These are phyloP conservation scores for Pouteria glomerata DNA, from an alignment of 148 eudicot genomes.

Conservation along the genomic window DNA sequence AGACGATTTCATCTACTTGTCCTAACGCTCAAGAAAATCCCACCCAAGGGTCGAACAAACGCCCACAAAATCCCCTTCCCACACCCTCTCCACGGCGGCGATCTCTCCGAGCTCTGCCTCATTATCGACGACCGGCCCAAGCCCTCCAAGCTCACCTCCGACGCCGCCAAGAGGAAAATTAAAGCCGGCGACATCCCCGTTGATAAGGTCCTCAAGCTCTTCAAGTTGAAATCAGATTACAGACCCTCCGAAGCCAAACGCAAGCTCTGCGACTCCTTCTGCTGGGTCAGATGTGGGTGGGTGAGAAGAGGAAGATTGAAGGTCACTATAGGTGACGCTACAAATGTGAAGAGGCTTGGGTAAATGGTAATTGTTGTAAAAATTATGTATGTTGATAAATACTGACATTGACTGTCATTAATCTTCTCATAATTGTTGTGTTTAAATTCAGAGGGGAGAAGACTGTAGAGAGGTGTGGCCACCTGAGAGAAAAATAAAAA, in stretches of 20 bases:
- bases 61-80: conserved; percentile 57
- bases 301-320: no score
- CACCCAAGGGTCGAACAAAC: conserved; percentile 37
- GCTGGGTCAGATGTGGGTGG: no score
- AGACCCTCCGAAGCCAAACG: conserved; percentile 37
- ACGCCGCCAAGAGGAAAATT: conserved; percentile 26
- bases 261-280: conserved; percentile 32
- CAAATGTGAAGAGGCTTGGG: no score
- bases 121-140: conserved; percentile 39
- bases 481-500: no score
- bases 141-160: conserved; percentile 25
- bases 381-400: no score
- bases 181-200: conserved; percentile 19
- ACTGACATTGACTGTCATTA: no score
- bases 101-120: conserved; percentile 30
- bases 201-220: conserved; percentile 28
- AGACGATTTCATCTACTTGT: conserved; percentile 30
- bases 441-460: no score
- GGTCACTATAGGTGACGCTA: no score
- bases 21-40: conserved; percentile 65
- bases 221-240: conserved; percentile 36
- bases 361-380: no score
- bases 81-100: conserved; percentile 38
- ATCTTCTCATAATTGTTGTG: no score
- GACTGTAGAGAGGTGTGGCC: no score